Conservation (phyloP, 257 asterid genomes). For the Nicotiana undulata region DNA sequence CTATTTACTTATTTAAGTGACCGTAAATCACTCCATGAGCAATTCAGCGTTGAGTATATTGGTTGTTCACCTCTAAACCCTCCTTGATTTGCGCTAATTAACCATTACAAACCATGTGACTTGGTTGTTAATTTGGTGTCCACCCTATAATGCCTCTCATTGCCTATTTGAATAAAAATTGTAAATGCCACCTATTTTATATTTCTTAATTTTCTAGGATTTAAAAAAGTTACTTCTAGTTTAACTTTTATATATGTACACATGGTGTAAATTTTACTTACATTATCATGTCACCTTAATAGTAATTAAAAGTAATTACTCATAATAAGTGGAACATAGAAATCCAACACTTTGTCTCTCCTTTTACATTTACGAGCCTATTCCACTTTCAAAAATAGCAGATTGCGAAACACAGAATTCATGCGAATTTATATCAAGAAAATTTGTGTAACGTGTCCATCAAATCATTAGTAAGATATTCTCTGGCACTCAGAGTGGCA, state of each 20-base stretch:
- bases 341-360: too few species aligned
- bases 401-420: too few species aligned
- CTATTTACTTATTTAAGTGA: background rate
- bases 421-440: too few species aligned
- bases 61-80: background rate
- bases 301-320: background rate
- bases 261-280: background rate
- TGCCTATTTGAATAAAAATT: background rate
- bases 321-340: too few species aligned
- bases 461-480: too few species aligned
- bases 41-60: background rate
- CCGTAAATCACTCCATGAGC: background rate
- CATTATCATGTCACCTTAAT: background rate
- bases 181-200: background rate
- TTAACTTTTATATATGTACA: background rate
- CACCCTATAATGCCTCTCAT: background rate
- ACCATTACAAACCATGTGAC: background rate
- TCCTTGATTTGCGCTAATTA: constrained; percentile 1
- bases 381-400: too few species aligned
- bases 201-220: background rate
- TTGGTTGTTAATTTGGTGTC: background rate
- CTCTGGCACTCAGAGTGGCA: too few species aligned
- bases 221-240: too few species aligned
- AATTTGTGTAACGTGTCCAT: too few species aligned
- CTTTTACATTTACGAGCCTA: too few species aligned